phyloP scores from a whole-genome alignment of 495 filamentous ascomycete genomes.

The Daldinia concentrica region DNA sequence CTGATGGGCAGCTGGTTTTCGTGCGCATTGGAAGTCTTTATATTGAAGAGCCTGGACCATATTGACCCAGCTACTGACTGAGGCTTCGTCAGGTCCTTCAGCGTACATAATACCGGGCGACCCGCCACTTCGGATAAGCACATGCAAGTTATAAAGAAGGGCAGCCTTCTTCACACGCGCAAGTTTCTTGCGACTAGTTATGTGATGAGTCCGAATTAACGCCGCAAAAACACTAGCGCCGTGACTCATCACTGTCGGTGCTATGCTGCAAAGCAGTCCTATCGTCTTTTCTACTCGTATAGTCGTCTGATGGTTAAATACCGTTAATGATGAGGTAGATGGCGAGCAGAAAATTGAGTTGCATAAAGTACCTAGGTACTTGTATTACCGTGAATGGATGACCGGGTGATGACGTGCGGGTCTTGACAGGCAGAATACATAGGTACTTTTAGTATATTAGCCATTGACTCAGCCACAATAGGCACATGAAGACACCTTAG shows the following conservation, averaged over 20 bases:
- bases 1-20: conserved; percentile 27
- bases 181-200: conserved; percentile 83
- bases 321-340: too few species aligned
- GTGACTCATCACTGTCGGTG: conserved; percentile 3
- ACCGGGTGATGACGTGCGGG: too few species aligned
- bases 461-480: too few species aligned
- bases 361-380: too few species aligned
- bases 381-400: too few species aligned
- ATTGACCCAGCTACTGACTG: conserved; percentile 44
- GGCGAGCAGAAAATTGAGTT: too few species aligned
- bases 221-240: conserved; percentile 60
- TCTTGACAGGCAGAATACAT: too few species aligned
- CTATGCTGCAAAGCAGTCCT: neutral
- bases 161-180: conserved; percentile 71
- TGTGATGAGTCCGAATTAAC: conserved; percentile 81
- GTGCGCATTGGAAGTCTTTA: conserved; percentile 45
- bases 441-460: too few species aligned
- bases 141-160: conserved; percentile 62
- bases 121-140: conserved; percentile 71
- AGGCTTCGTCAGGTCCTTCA: conserved; percentile 63
- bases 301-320: too few species aligned
- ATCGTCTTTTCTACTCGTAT: neutral
- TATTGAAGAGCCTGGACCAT: conserved; percentile 41
- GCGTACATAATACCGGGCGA: conserved; percentile 83
- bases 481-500: too few species aligned